Evolutionary conservation across 768 basidiomycete genomes (phyloP).

Genomic region (Suillus subluteus): DNA sequence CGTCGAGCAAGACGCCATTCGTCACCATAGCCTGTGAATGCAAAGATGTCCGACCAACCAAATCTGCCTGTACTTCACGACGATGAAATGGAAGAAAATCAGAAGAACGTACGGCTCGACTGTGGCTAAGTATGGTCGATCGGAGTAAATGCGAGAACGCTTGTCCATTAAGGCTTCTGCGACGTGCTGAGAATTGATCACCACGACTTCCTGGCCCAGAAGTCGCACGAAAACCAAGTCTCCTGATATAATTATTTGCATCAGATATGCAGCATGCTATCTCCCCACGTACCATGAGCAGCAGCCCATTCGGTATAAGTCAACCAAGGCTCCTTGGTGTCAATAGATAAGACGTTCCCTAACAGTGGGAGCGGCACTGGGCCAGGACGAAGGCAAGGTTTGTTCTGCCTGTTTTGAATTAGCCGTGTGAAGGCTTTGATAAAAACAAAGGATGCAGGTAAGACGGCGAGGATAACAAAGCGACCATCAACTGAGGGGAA

Average conservation of each 20-base stretch:
- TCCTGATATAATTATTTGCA: not conserved
- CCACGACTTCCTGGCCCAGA: conserved; percentile 6
- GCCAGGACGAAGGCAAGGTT: conserved; percentile 45
- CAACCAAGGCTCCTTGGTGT: conserved; percentile 33
- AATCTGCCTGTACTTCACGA: not conserved
- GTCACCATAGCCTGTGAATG: conserved; percentile 4
- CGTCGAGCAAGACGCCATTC: conserved; percentile 34
- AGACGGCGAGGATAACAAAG: not conserved
- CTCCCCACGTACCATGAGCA: conserved; percentile 23
- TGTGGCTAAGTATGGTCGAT: conserved; percentile 11
- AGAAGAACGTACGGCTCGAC: not conserved
- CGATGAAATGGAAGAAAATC: not conserved
- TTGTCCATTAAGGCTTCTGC: conserved; percentile 10
- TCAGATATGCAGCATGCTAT: not conserved
- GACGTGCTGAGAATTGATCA: conserved; percentile 8
- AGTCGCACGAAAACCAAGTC: conserved; percentile 9
- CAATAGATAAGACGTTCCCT: conserved; percentile 49
- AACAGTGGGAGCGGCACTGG: conserved; percentile 48
- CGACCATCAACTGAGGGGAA: not conserved
- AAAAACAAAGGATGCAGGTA: not conserved
- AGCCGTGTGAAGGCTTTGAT: not conserved
- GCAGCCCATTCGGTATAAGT: conserved; percentile 41
- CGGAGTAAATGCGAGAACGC: conserved; percentile 14
- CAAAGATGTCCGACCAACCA: conserved; percentile 11
- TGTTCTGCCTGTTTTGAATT: not conserved